phyloP scores from a whole-genome alignment of 148 eudicot species.

The Polygonum maritimum region DNA sequence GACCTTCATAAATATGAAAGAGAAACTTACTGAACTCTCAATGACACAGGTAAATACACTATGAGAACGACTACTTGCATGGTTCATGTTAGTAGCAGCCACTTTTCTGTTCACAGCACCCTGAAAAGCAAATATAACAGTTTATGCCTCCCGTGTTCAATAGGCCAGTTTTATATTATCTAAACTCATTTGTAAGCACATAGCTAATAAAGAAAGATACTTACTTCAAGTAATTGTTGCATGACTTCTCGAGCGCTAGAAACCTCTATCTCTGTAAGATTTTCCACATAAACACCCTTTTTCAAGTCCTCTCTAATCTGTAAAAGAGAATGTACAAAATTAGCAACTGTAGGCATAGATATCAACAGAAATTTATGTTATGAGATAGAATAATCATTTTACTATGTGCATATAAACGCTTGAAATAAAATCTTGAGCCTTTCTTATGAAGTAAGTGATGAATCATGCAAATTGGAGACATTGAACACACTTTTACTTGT shows the following conservation, averaged over 20 bases:
- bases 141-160: neutral
- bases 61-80: constrained; percentile 97
- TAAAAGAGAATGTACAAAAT: neutral
- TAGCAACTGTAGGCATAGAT: neutral
- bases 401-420: neutral
- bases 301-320: constrained; percentile 94
- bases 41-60: constrained; percentile 92
- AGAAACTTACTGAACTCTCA: constrained; percentile 73
- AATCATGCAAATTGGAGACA: neutral
- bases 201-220: neutral
- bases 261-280: constrained; percentile 81
- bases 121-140: constrained; percentile 22
- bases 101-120: constrained; percentile 96
- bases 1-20: neutral
- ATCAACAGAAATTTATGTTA: neutral
- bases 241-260: constrained; percentile 83
- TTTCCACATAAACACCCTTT: constrained; percentile 92
- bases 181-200: neutral
- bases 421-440: neutral
- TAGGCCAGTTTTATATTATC: neutral
- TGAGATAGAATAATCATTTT: neutral
- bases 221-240: constrained; percentile 86
- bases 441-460: neutral
- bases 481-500: neutral
- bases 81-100: constrained; percentile 98